Base-by-base conservation (phyloP, 352 stramenopile genomes). In the Elongisporangium senticosum region DNA sequence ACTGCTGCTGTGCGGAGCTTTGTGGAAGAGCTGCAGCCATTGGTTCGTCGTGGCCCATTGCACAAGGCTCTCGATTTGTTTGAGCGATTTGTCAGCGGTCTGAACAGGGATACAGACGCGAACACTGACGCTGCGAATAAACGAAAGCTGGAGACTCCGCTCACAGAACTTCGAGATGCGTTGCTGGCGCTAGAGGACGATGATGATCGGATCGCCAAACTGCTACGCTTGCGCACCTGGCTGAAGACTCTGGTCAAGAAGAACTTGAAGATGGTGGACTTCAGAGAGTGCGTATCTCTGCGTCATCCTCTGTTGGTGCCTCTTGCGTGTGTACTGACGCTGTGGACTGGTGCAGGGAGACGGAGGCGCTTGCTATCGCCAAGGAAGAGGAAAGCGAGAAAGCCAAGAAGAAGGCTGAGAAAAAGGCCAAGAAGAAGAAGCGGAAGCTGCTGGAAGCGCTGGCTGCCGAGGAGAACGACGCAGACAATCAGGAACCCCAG, bases 381-480 rank as follows among this genome's bases (percentile, higher is more conserved):
- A 60, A 53, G 20, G 50, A 69, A 52, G 28, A 59, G 28, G 24
- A 64, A 13, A 37, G 63, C 2, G 65, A 64, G 20, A 74, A 67
- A 51, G 53, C 64, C 7, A 61, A 59, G 40, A 40, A 68, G 23
- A 58, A 65, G 43, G 47, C 20, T 43, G 39, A 11, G n/a, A 52
- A 40, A 11, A 40, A 14, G 33, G 37, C 24, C 0, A 74, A 72
- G 20, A 63, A 23, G 51, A 74, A 72, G 56, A 76, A 75, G 64
- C 74, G 70, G 22, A 57, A 61, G 33, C 37, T 63, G 20, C 67
- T 64, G 21, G 21, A 56, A 11, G 26, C 67, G 11, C 56, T 63
- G 39, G 57, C 65, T 60, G 64, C 66, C 20, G 56, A 48, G 17
- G 56, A 61, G 40, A 57, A 17, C 53, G 33, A 22, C 55, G 43